Evolutionary conservation across 495 filamentous ascomycete species (phyloP).

Genomic region (Trichodelitschia bisporula): DNA sequence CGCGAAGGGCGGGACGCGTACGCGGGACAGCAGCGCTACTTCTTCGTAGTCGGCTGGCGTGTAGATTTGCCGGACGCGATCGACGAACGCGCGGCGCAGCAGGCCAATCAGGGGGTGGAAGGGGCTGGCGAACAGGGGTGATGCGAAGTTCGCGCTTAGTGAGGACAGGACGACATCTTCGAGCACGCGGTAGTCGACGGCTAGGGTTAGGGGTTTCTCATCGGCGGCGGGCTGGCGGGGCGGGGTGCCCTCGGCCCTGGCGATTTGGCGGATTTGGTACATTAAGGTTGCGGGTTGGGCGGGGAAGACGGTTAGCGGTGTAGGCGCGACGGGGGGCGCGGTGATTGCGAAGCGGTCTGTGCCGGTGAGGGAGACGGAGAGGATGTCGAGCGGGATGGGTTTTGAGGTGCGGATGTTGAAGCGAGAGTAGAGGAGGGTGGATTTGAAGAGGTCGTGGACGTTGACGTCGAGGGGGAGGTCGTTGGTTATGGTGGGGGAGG

Average conservation of each 20-base stretch:
- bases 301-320: constrained; percentile 43
- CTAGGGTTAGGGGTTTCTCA: constrained; percentile 31
- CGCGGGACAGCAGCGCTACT: constrained; percentile 8
- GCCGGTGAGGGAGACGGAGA: constrained; percentile 39
- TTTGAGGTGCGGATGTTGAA: constrained; percentile 70
- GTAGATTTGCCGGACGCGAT: constrained; percentile 7
- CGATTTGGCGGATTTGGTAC: constrained; percentile 37
- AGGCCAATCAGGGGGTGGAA: constrained; percentile 17
- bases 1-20: constrained; percentile 10
- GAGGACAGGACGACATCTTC: constrained; percentile 32
- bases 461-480: constrained; percentile 74
- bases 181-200: constrained; percentile 53
- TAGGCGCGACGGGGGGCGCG: constrained; percentile 22
- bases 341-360: constrained; percentile 45
- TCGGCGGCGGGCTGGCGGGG: constrained; percentile 18
- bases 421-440: constrained; percentile 53
- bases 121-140: constrained; percentile 18
- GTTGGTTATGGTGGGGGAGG: constrained; percentile 36
- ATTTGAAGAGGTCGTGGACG: constrained; percentile 88
- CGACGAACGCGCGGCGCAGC: constrained; percentile 18
- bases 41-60: constrained; percentile 8
- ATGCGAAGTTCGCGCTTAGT: constrained; percentile 19
- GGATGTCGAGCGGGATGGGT: constrained; percentile 45
- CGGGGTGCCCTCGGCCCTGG: constrained; percentile 1
- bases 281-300: constrained; percentile 62